A percentile compares a stretch with the other conserved stretches of the same genome.
Evolutionary conservation across 768 basidiomycete species (phyloP).

Genomic region (Mycena venus): DNA sequence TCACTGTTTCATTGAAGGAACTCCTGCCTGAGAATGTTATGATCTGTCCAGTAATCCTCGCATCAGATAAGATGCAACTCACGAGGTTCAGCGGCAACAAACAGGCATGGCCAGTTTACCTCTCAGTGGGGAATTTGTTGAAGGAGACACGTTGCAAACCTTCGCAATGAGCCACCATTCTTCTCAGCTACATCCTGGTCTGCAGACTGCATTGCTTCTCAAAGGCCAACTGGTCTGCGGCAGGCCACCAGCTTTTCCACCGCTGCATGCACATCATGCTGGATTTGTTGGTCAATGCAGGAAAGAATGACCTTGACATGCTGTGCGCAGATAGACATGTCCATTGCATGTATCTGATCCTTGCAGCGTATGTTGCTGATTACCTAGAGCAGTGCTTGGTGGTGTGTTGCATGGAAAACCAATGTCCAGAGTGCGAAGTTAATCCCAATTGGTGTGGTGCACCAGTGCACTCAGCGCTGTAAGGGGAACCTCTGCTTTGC

Average conservation of each 20-base stretch:
- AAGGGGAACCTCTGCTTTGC: too few relatives aligned
- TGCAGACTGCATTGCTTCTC: slow-evolving; percentile 44
- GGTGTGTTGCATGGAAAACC: slow-evolving; percentile 29
- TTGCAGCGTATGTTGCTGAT: slow-evolving; percentile 20
- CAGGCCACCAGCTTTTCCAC: too few relatives aligned
- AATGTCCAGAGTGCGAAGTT: neutral
- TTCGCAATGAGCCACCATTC: slow-evolving; percentile 39
- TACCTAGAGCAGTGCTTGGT: slow-evolving; percentile 22
- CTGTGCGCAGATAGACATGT: slow-evolving; percentile 30
- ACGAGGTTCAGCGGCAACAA: slow-evolving; percentile 47
- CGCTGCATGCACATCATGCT: too few relatives aligned
- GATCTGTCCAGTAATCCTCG: slow-evolving; percentile 47
- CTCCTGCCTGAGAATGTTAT: slow-evolving; percentile 26
- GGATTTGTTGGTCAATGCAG: slow-evolving; percentile 35
- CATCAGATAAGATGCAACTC: slow-evolving; percentile 52
- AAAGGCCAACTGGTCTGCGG: slow-evolving; percentile 27
- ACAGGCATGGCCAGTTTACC: slow-evolving; percentile 51
- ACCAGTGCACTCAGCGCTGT: neutral
- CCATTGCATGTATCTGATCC: too few relatives aligned
- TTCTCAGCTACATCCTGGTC: slow-evolving; percentile 50
- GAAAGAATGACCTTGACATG: slow-evolving; percentile 22
- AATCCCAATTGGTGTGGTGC: slow-evolving; percentile 34
- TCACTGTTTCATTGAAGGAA: too few relatives aligned
- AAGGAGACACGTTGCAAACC: slow-evolving; percentile 42
- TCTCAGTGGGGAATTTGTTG: slow-evolving; percentile 47